These are phyloP conservation scores for Rhodotorula kratochvilovae DNA, from an alignment of 768 basidiomycete genomes.

Conservation along the genomic window DNA sequence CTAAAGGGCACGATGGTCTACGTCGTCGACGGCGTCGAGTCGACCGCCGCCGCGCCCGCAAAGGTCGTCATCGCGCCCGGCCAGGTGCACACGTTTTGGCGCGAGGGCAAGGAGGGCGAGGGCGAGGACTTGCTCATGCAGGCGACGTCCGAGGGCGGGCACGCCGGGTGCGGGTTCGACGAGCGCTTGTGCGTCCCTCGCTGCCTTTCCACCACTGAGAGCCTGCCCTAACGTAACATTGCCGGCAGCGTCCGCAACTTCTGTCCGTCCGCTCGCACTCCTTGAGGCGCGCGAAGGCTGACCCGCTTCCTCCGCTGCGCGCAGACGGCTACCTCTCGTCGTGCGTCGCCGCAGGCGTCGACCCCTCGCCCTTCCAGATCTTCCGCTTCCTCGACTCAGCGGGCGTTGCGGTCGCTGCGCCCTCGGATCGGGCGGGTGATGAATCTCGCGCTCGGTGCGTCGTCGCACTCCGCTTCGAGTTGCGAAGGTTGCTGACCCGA, in stretches of 20 bases:
- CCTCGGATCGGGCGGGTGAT: neutral
- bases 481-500: too few species aligned
- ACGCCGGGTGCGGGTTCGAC: neutral
- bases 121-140: neutral
- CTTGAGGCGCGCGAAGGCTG: neutral
- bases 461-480: neutral
- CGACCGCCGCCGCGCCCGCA: neutral
- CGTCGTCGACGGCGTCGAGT: neutral
- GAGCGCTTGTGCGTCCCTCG: neutral
- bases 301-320: neutral
- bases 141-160: neutral
- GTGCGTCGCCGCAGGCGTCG: neutral
- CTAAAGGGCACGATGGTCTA: neutral
- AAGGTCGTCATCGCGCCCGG: neutral
- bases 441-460: neutral
- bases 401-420: neutral
- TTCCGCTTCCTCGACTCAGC: neutral
- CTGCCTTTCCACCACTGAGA: too few species aligned
- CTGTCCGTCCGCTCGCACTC: neutral
- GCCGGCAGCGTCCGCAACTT: conserved; percentile 1
- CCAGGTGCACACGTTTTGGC: neutral
- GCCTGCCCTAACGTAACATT: too few species aligned
- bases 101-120: neutral
- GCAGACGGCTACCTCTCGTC: neutral
- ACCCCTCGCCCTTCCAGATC: neutral